These are phyloP conservation scores for Ogataea corticis DNA, from an alignment of 805 yeast genomes.

Conservation along the genomic window DNA sequence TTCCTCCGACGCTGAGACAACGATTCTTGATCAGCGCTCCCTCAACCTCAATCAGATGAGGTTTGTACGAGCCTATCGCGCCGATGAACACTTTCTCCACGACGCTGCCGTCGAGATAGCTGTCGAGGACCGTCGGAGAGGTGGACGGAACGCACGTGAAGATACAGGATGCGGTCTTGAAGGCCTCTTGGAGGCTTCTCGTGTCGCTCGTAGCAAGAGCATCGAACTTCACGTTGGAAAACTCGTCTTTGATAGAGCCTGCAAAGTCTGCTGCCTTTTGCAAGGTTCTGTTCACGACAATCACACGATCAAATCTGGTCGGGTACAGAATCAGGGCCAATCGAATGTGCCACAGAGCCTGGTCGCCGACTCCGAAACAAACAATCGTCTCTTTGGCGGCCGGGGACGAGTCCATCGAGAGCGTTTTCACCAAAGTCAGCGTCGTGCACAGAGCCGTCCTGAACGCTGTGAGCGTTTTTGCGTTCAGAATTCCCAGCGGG, in stretches of 20 bases:
- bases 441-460: conserved; percentile 63
- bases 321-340: conserved; percentile 44
- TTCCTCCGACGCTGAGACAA: conserved; percentile 37
- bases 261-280: conserved; percentile 39
- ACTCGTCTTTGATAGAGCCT: conserved; percentile 33
- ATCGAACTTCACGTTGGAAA: conserved; percentile 29
- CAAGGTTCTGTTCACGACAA: conserved; percentile 46
- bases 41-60: conserved; percentile 66
- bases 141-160: conserved; percentile 65
- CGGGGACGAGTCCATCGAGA: conserved; percentile 25
- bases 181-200: conserved; percentile 24
- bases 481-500: conserved; percentile 55
- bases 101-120: conserved; percentile 29
- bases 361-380: conserved; percentile 63
- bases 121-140: conserved; percentile 41
- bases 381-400: conserved; percentile 30
- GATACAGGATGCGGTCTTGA: conserved; percentile 45
- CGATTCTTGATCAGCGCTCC: conserved; percentile 38
- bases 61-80: conserved; percentile 67
- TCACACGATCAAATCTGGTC: conserved; percentile 38
- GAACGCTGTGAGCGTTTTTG: conserved; percentile 60
- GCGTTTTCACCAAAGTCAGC: conserved; percentile 43
- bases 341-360: conserved; percentile 63
- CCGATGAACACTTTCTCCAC: conserved; percentile 44
- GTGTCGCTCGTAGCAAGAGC: conserved; percentile 21